Conservation (phyloP, 148 eudicot species). For the Bassia scoparia region DNA sequence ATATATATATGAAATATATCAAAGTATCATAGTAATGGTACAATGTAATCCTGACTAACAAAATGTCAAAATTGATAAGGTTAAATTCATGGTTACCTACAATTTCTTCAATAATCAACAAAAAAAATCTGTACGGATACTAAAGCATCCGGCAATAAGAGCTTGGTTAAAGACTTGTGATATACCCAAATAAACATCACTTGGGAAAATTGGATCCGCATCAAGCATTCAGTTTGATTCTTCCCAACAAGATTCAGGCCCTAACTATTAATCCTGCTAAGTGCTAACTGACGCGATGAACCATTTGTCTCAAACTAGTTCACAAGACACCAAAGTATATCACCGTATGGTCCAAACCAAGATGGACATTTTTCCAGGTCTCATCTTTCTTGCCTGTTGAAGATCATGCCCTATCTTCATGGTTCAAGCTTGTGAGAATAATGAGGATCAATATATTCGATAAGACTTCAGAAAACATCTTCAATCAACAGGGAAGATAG, state of each 20-base stretch:
- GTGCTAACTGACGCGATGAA: neutral
- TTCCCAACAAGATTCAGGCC: neutral
- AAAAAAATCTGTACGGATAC: neutral
- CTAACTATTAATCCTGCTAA: neutral
- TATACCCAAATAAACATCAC: neutral
- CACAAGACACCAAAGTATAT: no score
- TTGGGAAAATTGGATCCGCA: neutral
- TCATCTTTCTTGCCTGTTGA: neutral
- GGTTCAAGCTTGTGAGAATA: neutral
- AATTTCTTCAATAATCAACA: neutral
- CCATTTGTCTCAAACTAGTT: neutral
- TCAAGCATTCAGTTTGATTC: neutral
- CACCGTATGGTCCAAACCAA: no score
- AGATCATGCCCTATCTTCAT: neutral
- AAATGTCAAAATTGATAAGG: neutral
- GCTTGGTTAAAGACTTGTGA: neutral
- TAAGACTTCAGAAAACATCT: neutral
- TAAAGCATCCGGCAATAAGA: neutral
- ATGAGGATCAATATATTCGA: neutral
- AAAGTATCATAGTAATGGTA: neutral
- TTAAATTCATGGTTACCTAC: neutral
- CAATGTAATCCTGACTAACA: neutral
- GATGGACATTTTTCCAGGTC: neutral
- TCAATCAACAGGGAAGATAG: neutral
- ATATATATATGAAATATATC: no score